Conservation (phyloP, 352 stramenopile species). For the Pythium biforme region DNA sequence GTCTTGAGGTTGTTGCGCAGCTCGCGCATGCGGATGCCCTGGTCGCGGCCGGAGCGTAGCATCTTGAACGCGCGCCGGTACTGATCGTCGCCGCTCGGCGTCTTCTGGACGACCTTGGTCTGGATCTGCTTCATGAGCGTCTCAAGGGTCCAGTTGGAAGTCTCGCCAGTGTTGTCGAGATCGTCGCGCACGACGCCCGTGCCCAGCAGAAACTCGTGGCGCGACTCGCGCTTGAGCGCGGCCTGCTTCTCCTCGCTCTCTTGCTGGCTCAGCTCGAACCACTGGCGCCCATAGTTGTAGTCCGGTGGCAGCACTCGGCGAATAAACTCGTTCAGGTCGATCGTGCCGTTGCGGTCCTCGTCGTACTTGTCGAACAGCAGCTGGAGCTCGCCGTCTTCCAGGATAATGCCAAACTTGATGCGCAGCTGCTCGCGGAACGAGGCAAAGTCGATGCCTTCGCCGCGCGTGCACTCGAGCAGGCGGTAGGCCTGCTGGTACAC, state of each 20-base stretch:
- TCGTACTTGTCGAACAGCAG: constrained; percentile 87
- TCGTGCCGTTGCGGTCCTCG: constrained; percentile 72
- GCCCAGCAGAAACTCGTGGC: constrained; percentile 59
- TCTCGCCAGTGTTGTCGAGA: constrained; percentile 43
- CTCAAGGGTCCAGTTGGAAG: constrained; percentile 64
- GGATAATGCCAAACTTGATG: constrained; percentile 78
- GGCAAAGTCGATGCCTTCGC: constrained; percentile 73
- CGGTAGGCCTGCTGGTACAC: constrained; percentile 86
- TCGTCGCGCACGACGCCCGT: constrained; percentile 30
- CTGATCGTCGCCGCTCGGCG: constrained; percentile 70
- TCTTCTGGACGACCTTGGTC: constrained; percentile 76
- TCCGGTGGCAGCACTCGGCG: constrained; percentile 68
- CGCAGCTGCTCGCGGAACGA: constrained; percentile 75
- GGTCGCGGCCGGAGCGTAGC: constrained; percentile 60
- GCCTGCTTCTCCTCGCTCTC: constrained; percentile 58
- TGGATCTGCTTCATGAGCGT: constrained; percentile 73
- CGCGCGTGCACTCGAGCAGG: constrained; percentile 67
- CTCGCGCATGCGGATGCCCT: constrained; percentile 68
- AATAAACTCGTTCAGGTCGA: constrained; percentile 86
- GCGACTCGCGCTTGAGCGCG: constrained; percentile 55
- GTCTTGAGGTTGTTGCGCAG: constrained; percentile 76
- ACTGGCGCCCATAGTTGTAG: constrained; percentile 72
- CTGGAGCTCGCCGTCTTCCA: constrained; percentile 68
- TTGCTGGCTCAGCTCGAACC: constrained; percentile 75
- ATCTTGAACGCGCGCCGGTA: constrained; percentile 82